Base-by-base conservation (phyloP, 768 basidiomycete species). In the Tricholoma sp. region DNA sequence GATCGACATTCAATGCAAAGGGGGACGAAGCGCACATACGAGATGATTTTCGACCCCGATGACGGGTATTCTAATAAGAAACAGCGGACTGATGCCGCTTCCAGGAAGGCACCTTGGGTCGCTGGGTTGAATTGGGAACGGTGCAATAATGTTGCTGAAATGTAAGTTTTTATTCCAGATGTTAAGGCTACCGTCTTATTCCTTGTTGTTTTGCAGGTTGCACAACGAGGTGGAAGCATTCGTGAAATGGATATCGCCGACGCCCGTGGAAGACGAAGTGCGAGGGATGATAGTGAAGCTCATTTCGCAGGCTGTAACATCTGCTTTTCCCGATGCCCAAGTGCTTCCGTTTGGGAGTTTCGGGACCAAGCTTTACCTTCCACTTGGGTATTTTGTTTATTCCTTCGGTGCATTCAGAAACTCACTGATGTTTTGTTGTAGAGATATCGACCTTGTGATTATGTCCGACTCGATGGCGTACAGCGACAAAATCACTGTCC, bases 381-480 rank as follows among this genome's bases (percentile, higher is more conserved):
- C 97, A 3, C 75, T 82, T 52, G 95, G 95, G 95, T 97, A 69
- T 7, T 31, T 29, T 20, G 6, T 48, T 17, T 28, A 4, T 6
- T n/a, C 31, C 56, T 15, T 49, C 39, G 12, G 47, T 51, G 33
- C 17, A 9, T 48, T 17, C 37, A 57, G 59, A 31, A 36, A 60
- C 37, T 65, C 53, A 53, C 70, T 50, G 65, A 57, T 55, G n/a
- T 41, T 39, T 39, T 4, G 9, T 15, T 39, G 39, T 32, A 96
- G 96, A 28, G 97, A 98, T 69, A 97, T 98, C 63, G 97, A 99
- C 67, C 78, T 98, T 8, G 95, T 98, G 54, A 82, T 98, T 59
- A 67, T 90, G n/a, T 94, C 88, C 0, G 71, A 83, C 4, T 77
- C 80, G 4, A 89, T 95, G 82, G 88, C 84, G 28, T 81, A 80